These are phyloP conservation scores for Rhodotorula sphaerocarpa DNA, from an alignment of 768 basidiomycete genomes.

Conservation along the genomic window DNA sequence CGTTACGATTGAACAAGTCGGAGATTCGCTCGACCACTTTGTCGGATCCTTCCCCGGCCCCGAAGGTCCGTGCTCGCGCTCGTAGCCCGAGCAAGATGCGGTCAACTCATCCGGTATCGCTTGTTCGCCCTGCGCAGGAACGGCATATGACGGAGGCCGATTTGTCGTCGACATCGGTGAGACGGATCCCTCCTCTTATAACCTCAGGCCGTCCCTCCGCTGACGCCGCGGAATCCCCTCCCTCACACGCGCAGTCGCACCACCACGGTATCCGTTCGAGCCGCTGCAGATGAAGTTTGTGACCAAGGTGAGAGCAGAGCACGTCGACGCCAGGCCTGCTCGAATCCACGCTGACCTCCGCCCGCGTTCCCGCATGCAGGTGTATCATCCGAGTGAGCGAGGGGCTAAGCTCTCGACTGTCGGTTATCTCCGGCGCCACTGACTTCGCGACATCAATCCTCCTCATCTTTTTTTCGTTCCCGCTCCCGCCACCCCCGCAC, in stretches of 20 bases:
- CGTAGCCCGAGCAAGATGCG: too few species aligned
- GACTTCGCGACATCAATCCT: too few species aligned
- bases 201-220: too few species aligned
- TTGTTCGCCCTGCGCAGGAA: background rate
- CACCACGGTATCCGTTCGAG: slow-evolving; percentile 48
- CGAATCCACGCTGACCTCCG: too few species aligned
- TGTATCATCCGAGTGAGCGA: slow-evolving; percentile 23
- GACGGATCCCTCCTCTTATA: too few species aligned
- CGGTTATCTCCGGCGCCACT: too few species aligned
- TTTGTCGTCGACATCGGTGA: slow-evolving; percentile 19
- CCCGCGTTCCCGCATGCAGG: background rate
- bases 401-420: too few species aligned
- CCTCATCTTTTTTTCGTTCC: too few species aligned
- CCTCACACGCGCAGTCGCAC: background rate
- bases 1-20: slow-evolving; percentile 5
- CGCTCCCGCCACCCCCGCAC: too few species aligned
- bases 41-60: slow-evolving; percentile 24
- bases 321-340: too few species aligned
- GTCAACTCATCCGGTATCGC: background rate
- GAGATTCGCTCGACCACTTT: slow-evolving; percentile 18
- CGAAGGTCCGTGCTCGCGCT: slow-evolving; percentile 13
- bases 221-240: background rate
- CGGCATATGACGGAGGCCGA: slow-evolving; percentile 28
- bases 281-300: slow-evolving; percentile 98
- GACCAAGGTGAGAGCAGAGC: slow-evolving; percentile 47